These are phyloP conservation scores for Aspergillus haitiensis DNA, from an alignment of 495 filamentous ascomycete species.

Conservation along the genomic window DNA sequence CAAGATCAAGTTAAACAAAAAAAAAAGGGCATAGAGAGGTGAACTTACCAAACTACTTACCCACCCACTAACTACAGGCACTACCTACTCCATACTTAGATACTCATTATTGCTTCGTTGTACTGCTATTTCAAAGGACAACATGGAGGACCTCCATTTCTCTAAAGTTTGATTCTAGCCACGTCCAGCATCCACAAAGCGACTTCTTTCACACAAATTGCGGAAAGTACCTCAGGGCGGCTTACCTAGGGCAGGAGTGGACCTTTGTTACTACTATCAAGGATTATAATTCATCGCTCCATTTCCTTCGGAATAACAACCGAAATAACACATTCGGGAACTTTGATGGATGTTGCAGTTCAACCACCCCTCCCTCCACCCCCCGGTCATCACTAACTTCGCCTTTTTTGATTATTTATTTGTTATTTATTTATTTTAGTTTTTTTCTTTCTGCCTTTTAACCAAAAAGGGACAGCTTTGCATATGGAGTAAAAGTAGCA, in stretches of 20 bases:
- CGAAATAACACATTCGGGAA: slow-evolving; percentile 3
- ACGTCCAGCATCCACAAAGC: neutral
- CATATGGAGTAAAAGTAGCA: slow-evolving; percentile 3
- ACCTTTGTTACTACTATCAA: neutral
- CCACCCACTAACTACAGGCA: neutral
- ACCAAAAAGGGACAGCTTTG: slow-evolving; percentile 13
- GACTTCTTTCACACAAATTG: neutral
- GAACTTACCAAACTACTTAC: no score
- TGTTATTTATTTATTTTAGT: neutral
- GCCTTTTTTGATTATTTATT: neutral
- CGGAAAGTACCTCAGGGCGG: neutral
- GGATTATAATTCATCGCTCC: slow-evolving; percentile 1
- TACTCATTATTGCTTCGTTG: neutral
- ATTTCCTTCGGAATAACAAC: slow-evolving; percentile 12
- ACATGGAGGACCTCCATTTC: neutral
- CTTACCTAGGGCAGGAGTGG: slow-evolving; percentile 4
- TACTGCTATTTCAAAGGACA: neutral
- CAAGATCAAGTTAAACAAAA: no score
- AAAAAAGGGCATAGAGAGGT: no score
- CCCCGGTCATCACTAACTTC: neutral
- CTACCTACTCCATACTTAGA: neutral
- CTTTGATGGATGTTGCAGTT: neutral
- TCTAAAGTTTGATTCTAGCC: neutral
- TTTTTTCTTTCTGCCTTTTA: neutral
- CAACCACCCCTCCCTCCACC: no score